Evolutionary conservation across 768 basidiomycete genomes (phyloP).

Genomic region (Suillus hirtellus): DNA sequence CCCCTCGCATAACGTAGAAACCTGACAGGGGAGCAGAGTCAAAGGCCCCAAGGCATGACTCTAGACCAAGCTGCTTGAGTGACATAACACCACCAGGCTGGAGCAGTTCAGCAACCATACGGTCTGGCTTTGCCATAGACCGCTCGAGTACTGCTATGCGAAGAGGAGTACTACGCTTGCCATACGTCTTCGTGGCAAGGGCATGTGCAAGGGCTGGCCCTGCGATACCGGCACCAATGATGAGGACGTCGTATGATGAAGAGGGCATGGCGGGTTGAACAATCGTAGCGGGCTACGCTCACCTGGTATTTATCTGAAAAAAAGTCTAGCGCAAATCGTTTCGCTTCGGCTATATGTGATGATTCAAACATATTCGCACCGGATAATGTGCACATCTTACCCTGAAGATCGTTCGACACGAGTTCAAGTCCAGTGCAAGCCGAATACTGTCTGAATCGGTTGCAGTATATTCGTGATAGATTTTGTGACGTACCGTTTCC

Average conservation of each 20-base stretch:
- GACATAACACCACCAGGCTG: conserved; percentile 85
- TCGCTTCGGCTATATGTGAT: not conserved
- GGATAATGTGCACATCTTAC: not conserved
- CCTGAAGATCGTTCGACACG: too few relatives aligned
- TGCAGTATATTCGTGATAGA: too few relatives aligned
- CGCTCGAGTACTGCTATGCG: conserved; percentile 81
- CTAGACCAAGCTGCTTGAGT: conserved; percentile 70
- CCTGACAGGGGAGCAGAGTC: conserved; percentile 77
- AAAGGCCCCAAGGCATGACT: conserved; percentile 72
- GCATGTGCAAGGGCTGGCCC: conserved; percentile 81
- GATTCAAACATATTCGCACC: not conserved
- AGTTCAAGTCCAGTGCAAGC: too few relatives aligned
- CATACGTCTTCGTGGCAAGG: conserved; percentile 52
- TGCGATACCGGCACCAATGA: conserved; percentile 88
- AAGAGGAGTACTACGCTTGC: conserved; percentile 48
- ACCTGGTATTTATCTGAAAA: not conserved
- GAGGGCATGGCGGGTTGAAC: conserved; percentile 20
- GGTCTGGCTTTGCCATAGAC: conserved; percentile 85
- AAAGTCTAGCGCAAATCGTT: not conserved
- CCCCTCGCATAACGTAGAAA: conserved; percentile 66
- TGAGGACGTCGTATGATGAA: conserved; percentile 62
- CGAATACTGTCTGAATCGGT: too few relatives aligned
- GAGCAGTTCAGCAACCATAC: conserved; percentile 91
- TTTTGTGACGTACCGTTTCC: too few relatives aligned
- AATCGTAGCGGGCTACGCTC: too few relatives aligned